Evolutionary conservation across 148 eudicot genomes (phyloP).

Genomic region (Rhododendron simsii): DNA sequence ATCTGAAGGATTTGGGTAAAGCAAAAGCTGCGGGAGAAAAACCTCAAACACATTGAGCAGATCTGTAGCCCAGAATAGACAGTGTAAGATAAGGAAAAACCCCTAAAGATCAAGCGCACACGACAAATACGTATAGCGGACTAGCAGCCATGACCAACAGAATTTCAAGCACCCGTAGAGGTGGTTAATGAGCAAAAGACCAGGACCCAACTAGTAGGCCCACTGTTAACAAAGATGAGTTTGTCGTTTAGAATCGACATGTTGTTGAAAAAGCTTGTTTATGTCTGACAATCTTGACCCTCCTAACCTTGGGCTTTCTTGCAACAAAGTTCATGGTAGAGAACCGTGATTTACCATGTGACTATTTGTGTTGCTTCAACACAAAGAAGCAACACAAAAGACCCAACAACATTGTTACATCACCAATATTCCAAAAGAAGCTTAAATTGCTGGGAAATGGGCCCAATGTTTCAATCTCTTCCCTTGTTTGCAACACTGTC

Average conservation of each 20-base stretch:
- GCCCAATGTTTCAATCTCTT: not conserved
- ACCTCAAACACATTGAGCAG: conserved; percentile 68
- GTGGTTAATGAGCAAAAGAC: not conserved
- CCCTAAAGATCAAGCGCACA: not conserved
- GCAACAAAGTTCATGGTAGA: not conserved
- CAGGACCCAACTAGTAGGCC: not conserved
- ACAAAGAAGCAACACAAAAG: not conserved
- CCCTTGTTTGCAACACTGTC: not conserved
- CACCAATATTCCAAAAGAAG: not conserved
- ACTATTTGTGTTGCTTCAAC: not conserved
- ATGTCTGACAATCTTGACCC: not conserved
- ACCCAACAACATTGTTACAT: not conserved
- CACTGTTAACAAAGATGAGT: not conserved
- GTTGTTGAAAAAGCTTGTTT: not conserved
- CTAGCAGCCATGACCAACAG: not conserved
- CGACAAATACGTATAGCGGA: not conserved
- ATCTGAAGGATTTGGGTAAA: conserved; percentile 75
- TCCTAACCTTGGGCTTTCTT: not conserved
- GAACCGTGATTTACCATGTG: not conserved
- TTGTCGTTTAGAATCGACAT: not conserved
- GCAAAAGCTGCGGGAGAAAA: conserved; percentile 70
- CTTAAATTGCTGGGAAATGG: not conserved
- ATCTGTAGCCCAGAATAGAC: conserved; percentile 26
- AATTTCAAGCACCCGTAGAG: not conserved
- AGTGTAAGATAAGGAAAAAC: not conserved